Conservation (phyloP, 768 basidiomycete species). For the Boletus huronensis region DNA sequence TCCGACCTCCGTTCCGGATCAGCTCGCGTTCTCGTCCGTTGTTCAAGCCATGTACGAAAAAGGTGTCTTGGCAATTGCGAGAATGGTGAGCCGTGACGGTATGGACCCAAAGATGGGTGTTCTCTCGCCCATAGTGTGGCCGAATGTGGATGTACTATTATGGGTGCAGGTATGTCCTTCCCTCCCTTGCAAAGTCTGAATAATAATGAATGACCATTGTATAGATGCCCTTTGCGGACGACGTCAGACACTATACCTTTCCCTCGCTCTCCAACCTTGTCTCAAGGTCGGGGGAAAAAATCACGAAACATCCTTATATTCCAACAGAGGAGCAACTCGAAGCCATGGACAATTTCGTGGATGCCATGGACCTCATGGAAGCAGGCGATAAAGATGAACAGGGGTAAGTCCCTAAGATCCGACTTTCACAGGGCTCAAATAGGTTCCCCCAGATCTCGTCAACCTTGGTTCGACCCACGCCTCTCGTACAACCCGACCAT, state of each 20-base stretch:
- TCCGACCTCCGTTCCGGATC: slow-evolving; percentile 57
- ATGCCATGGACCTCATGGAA: slow-evolving; percentile 82
- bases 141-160: slow-evolving; percentile 72
- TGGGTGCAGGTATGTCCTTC: slow-evolving; percentile 69
- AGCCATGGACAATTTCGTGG: slow-evolving; percentile 86
- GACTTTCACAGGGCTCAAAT: slow-evolving; percentile 1
- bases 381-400: slow-evolving; percentile 73
- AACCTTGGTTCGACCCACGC: slow-evolving; percentile 73
- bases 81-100: slow-evolving; percentile 74
- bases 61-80: slow-evolving; percentile 69
- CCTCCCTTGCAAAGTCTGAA: background rate
- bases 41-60: slow-evolving; percentile 74
- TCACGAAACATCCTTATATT: slow-evolving; percentile 77
- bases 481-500: slow-evolving; percentile 86
- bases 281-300: slow-evolving; percentile 67
- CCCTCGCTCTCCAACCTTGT: slow-evolving; percentile 71
- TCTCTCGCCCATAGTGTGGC: slow-evolving; percentile 57
- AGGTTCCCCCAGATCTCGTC: slow-evolving; percentile 43
- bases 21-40: slow-evolving; percentile 84
- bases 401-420: slow-evolving; percentile 45
- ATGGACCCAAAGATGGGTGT: slow-evolving; percentile 86
- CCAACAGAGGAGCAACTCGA: slow-evolving; percentile 74
- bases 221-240: slow-evolving; percentile 97
- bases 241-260: slow-evolving; percentile 84
- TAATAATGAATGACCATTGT: background rate